Evolutionary conservation across 768 basidiomycete genomes (phyloP).

Genomic region (Rhizopogon sp.): DNA sequence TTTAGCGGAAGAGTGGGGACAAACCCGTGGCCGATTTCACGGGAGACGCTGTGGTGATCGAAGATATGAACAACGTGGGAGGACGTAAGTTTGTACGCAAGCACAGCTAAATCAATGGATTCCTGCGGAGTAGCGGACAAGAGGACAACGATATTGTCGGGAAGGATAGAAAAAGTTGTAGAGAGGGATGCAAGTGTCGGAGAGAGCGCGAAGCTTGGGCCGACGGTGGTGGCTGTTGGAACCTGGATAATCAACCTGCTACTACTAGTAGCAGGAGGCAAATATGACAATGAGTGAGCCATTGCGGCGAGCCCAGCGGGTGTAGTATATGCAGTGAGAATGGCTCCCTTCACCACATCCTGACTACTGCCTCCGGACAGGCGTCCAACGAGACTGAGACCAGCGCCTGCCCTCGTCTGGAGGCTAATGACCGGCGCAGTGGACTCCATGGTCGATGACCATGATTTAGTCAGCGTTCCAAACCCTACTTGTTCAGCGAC

Average conservation of each 20-base stretch:
- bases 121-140: slow-evolving; percentile 85
- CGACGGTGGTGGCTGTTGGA: slow-evolving; percentile 64
- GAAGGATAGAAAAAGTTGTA: slow-evolving; percentile 53
- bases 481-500: slow-evolving; percentile 83
- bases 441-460: slow-evolving; percentile 39
- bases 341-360: slow-evolving; percentile 51
- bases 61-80: slow-evolving; percentile 86
- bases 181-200: slow-evolving; percentile 73
- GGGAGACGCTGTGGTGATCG: slow-evolving; percentile 75
- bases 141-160: slow-evolving; percentile 63
- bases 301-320: slow-evolving; percentile 81
- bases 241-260: slow-evolving; percentile 82
- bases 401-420: slow-evolving; percentile 84
- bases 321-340: slow-evolving; percentile 78
- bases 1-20: slow-evolving; percentile 32
- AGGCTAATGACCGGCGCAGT: slow-evolving; percentile 58
- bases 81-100: slow-evolving; percentile 64
- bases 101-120: slow-evolving; percentile 66
- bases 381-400: slow-evolving; percentile 71
- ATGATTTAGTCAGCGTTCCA: slow-evolving; percentile 65
- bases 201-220: slow-evolving; percentile 62
- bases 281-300: slow-evolving; percentile 68
- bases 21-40: slow-evolving; percentile 65
- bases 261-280: slow-evolving; percentile 57
- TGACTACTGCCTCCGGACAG: slow-evolving; percentile 76